Conservation (phyloP, 768 basidiomycete genomes). For the Leccinum subgranulosum region DNA sequence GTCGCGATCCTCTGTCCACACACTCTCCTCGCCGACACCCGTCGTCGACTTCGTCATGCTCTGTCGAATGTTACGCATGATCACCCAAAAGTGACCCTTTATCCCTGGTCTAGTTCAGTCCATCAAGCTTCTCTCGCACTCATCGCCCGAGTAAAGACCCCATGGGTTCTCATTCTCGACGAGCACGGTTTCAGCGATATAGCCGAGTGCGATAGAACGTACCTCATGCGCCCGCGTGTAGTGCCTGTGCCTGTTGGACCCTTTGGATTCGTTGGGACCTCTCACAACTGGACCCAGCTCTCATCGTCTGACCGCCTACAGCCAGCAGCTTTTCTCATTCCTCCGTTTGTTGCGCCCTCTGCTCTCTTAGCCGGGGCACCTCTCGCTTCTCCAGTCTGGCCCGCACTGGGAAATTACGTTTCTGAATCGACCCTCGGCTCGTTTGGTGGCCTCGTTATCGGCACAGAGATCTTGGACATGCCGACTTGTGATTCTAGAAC, state of each 20-base stretch:
- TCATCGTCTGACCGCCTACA: conserved; percentile 30
- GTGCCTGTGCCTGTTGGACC: conserved; percentile 42
- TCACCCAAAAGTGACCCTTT: conserved; percentile 44
- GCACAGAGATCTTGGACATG: conserved; percentile 4
- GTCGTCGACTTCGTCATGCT: conserved; percentile 33
- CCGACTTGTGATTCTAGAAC: neutral
- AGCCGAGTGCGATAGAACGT: conserved; percentile 29
- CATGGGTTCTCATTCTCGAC: conserved; percentile 53
- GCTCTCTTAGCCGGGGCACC: conserved; percentile 22
- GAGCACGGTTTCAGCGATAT: conserved; percentile 40
- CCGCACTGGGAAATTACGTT: conserved; percentile 21
- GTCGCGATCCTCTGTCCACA: conserved; percentile 48
- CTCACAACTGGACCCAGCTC: conserved; percentile 31
- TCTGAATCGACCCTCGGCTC: conserved; percentile 28
- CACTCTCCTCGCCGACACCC: conserved; percentile 32
- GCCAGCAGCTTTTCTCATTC: conserved; percentile 50
- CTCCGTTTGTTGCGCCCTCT: conserved; percentile 54
- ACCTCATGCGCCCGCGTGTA: conserved; percentile 43
- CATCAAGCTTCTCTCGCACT: conserved; percentile 33
- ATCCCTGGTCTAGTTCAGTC: conserved; percentile 26
- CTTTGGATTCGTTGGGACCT: conserved; percentile 28
- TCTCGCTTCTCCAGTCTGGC: conserved; percentile 23
- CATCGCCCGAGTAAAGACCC: conserved; percentile 39
- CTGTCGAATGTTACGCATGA: conserved; percentile 28
- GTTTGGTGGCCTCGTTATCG: conserved; percentile 40